Conservation (phyloP, 805 yeast species). For the Yamadazyma takamatsuzukensis region DNA sequence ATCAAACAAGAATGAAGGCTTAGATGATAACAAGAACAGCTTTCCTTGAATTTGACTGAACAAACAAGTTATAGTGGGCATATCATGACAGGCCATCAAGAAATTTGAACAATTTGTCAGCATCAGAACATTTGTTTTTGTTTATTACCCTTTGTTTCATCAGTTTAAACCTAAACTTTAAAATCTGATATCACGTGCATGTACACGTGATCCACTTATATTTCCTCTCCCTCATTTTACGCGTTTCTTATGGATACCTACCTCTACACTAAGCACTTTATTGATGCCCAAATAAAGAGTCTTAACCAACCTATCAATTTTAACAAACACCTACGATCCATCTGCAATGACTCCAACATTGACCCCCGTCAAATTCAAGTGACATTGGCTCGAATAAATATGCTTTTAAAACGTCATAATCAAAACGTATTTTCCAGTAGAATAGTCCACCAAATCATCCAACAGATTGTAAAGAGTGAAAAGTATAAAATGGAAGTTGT, state of each 20-base stretch:
- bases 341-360: constrained; percentile 10
- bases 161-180: no score
- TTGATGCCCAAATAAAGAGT: constrained; percentile 27
- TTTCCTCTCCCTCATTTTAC: not conserved
- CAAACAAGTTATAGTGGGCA: no score
- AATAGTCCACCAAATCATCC: constrained; percentile 32
- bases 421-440: constrained; percentile 24
- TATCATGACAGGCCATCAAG: no score
- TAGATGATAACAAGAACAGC: no score
- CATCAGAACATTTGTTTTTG: no score
- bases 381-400: constrained; percentile 10
- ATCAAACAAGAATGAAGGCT: no score
- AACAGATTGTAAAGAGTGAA: constrained; percentile 33
- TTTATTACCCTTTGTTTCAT: no score
- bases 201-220: no score
- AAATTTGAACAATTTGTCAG: no score
- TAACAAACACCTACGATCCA: constrained; percentile 14
- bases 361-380: constrained; percentile 7
- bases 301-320: constrained; percentile 26
- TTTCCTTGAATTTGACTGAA: no score
- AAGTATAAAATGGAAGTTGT: constrained; percentile 23
- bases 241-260: constrained; percentile 8
- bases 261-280: constrained; percentile 28
- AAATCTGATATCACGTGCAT: no score
- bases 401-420: constrained; percentile 22